Base-by-base conservation (phyloP, 495 filamentous ascomycete species). In the Podospora comata region DNA sequence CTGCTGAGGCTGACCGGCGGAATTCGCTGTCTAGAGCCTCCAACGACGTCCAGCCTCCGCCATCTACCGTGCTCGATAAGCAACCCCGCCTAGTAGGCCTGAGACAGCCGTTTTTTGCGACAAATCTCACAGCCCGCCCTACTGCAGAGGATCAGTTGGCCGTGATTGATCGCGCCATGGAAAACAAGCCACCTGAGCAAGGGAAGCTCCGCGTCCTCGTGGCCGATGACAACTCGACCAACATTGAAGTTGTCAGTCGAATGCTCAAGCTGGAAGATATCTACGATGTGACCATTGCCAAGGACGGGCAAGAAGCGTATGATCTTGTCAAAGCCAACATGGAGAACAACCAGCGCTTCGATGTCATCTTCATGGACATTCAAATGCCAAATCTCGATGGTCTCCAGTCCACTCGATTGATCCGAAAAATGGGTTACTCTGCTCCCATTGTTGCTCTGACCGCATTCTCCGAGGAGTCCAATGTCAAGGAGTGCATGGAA, bases 341-440 rank as follows among this genome's bases (percentile, higher is more conserved):
- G 90, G 87, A 90, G 44, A 84, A 86, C 32, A 83, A 86, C 64
- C 82, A 84, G 58, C 84, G 85, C 30, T 97, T 93, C 74, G 88
- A 94, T 70, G 80, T 97, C 16, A 95, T 97, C 59, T 94, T 96
- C 76, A 97, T 97, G 93, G 93, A 97, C 76, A 91, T 97, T 59
- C 83, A 94, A 83, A 97, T 97, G 94, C 94, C 94, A 19, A 94
- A 94, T 73, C 85, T 97, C 11, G 92, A 97, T 69, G 94, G 94
- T 4, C 84, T 97, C 27, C 87, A 96, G 76, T 93, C 90, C 60
- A 97, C 94, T 0, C 85, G 91, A n/a, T 83, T 95, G 18, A 97
- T 97, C 68, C 86, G 94, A 5, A 81, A 92, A 70, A 90, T 94
- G 81, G 94, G 94, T 15, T 97, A 94, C 75, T 88, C 85, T 23